Conservation (phyloP, 148 eudicot genomes). For the Camellia lanceoleosa region DNA sequence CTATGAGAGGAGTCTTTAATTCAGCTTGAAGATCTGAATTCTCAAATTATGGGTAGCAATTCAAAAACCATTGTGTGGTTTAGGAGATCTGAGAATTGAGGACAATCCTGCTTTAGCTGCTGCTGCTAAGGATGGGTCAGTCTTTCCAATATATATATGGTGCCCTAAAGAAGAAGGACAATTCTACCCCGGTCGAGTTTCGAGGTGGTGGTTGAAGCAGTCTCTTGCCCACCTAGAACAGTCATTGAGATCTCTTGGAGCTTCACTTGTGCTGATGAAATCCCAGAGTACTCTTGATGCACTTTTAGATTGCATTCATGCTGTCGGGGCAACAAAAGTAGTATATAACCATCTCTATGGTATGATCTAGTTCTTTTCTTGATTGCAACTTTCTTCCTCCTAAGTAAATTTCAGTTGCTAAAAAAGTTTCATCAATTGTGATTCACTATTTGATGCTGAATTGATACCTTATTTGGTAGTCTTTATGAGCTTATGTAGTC, state of each 20-base stretch:
- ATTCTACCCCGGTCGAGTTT: constrained; percentile 87
- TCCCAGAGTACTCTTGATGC: constrained; percentile 72
- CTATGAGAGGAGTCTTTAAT: constrained; percentile 1
- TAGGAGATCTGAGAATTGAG: constrained; percentile 92
- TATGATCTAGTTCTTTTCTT: constrained; percentile 33
- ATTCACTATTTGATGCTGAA: background rate
- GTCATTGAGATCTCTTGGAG: constrained; percentile 82
- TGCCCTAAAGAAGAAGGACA: constrained; percentile 96
- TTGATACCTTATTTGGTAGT: background rate
- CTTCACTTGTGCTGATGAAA: constrained; percentile 56
- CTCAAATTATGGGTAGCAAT: constrained; percentile 41
- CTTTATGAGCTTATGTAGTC: background rate
- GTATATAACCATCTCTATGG: constrained; percentile 94
- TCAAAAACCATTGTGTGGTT: constrained; percentile 84
- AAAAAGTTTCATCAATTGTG: background rate
- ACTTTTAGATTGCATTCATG: constrained; percentile 61
- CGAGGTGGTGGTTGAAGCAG: constrained; percentile 98
- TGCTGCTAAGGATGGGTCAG: constrained; percentile 84
- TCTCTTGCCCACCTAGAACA: constrained; percentile 68
- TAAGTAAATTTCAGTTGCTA: background rate
- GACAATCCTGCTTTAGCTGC: constrained; percentile 92
- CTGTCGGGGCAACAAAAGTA: constrained; percentile 78
- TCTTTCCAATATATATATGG: constrained; percentile 83
- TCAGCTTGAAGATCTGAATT: constrained; percentile 11
- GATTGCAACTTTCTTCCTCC: background rate